Evolutionary conservation across 73 alveolate genomes (phyloP), one percentile per base, ranked within the genome.

Genomic region (Paramecium sonneborni): DNA sequence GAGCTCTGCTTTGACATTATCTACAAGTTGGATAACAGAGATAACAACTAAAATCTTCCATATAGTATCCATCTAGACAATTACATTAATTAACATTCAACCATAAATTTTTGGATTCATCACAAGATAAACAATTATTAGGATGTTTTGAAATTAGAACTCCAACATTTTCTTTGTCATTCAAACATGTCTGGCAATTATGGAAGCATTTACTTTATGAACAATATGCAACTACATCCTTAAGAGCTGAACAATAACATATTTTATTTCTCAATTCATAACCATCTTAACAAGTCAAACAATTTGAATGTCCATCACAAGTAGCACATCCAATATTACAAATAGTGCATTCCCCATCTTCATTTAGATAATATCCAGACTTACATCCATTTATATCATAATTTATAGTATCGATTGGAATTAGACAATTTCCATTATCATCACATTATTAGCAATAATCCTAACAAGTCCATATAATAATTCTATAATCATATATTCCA

Each of bases 41-140:
- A 35, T 35, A 72, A 21, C 44, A 39, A 37, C 30, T 38, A 79
- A 46, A 39, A 79, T 43, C 41, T 14, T 79, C 90, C 55, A 30
- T 26, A 79, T 79, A 79, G 24, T 79, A 79, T 20, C 90, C 90
- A 43, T 39, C 76, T 43, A 79, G 15, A 79, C 90, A 79, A 1
- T 5, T 12, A 18, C 86, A 72, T 72, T 72, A 35, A 72, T 72
- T 38, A 72, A 72, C 37, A 38, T 72, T 35, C 26, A 72, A 72
- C 86, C 86, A 72, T 72, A 32, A 35, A 14, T 72, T 34, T 34
- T 35, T 35, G 14, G 57, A 11, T 35, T 32, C 55, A 72, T 72
- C 86, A 72, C 86, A 72, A 28, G 55, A 72, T 35, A 72, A 35
- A 72, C 86, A 72, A 32, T 35, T 72, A 5, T 23, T 21, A 1